Evolutionary conservation across 2,329 filamentous ascomycete species (phyloP).

Genomic region (Aspergillus caelatus): DNA sequence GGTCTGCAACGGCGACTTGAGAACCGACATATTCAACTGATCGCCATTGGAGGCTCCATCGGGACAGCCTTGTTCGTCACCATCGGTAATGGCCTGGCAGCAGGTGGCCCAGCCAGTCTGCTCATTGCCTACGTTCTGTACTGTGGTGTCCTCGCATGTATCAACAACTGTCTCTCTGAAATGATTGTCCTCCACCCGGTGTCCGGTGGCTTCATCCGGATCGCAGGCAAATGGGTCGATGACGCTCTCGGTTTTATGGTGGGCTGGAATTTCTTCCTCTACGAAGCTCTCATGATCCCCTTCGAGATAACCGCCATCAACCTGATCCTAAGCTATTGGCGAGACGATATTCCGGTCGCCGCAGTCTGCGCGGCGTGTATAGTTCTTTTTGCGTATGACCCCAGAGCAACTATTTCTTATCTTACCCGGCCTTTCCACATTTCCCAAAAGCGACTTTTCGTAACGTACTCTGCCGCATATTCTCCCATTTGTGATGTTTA

Average conservation of each 20-base stretch:
- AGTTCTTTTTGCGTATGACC: conserved; percentile 37
- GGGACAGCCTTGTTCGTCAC: conserved; percentile 18
- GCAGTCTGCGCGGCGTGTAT: conserved; percentile 41
- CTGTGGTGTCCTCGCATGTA: conserved; percentile 27
- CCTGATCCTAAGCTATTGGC: conserved; percentile 40
- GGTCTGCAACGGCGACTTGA: neutral
- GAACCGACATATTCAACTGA: neutral
- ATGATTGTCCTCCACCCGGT: conserved; percentile 30
- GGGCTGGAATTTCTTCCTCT: conserved; percentile 29
- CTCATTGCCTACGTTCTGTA: conserved; percentile 28
- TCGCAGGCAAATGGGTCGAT: conserved; percentile 29
- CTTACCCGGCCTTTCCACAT: neutral
- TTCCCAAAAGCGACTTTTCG: neutral
- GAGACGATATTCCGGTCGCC: conserved; percentile 39
- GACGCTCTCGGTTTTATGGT: conserved; percentile 29
- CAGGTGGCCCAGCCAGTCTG: conserved; percentile 37
- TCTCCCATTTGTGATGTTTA: neutral
- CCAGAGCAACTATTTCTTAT: neutral
- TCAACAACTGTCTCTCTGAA: conserved; percentile 22
- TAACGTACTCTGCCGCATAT: neutral
- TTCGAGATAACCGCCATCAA: conserved; percentile 42
- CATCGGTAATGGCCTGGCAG: conserved; percentile 36
- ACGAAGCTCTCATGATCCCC: conserved; percentile 24
- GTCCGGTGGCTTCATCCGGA: conserved; percentile 14
- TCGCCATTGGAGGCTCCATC: neutral